These are phyloP conservation scores for Neurospora sp. DNA, from an alignment of 495 filamentous ascomycete genomes.

Conservation along the genomic window DNA sequence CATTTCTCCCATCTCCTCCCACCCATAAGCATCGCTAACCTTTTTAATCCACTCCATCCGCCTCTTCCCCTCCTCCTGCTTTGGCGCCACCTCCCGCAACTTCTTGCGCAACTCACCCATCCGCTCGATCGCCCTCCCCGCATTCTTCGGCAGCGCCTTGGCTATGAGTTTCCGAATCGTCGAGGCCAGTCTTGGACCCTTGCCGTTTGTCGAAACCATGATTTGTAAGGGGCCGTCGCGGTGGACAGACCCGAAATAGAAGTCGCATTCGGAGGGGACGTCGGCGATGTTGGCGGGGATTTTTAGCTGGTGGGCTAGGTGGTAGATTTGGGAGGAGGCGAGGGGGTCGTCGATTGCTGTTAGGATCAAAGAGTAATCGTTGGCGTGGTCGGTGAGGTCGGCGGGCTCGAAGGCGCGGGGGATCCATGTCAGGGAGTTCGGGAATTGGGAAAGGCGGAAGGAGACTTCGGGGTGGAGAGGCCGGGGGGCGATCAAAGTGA, in stretches of 20 bases:
- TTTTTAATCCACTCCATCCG: slow-evolving; percentile 94
- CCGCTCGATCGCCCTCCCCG: slow-evolving; percentile 72
- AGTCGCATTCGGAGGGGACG: slow-evolving; percentile 93
- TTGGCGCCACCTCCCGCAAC: slow-evolving; percentile 66
- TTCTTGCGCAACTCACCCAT: slow-evolving; percentile 69
- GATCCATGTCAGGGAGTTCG: slow-evolving; percentile 59
- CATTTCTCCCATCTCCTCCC: slow-evolving; percentile 81
- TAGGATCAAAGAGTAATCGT: slow-evolving; percentile 63
- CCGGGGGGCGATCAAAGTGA: slow-evolving; percentile 75
- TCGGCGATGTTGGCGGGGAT: slow-evolving; percentile 95
- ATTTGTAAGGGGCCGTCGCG: slow-evolving; percentile 91
- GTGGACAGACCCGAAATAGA: slow-evolving; percentile 94
- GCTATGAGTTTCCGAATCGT: slow-evolving; percentile 80
- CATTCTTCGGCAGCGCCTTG: slow-evolving; percentile 57
- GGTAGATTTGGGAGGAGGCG: slow-evolving; percentile 79
- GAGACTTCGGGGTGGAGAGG: slow-evolving; percentile 77
- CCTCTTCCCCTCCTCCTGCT: slow-evolving; percentile 63
- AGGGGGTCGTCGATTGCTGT: slow-evolving; percentile 87
- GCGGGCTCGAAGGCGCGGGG: slow-evolving; percentile 71
- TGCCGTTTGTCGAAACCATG: slow-evolving; percentile 97
- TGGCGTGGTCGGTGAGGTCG: slow-evolving; percentile 56
- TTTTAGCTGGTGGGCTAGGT: slow-evolving; percentile 71
- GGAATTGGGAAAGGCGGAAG: slow-evolving; percentile 52
- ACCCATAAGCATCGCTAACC: slow-evolving; percentile 77
- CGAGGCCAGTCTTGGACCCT: slow-evolving; percentile 84